phyloP scores from a whole-genome alignment of 164 flowering plant genomes.

The Magnolia sinica region DNA sequence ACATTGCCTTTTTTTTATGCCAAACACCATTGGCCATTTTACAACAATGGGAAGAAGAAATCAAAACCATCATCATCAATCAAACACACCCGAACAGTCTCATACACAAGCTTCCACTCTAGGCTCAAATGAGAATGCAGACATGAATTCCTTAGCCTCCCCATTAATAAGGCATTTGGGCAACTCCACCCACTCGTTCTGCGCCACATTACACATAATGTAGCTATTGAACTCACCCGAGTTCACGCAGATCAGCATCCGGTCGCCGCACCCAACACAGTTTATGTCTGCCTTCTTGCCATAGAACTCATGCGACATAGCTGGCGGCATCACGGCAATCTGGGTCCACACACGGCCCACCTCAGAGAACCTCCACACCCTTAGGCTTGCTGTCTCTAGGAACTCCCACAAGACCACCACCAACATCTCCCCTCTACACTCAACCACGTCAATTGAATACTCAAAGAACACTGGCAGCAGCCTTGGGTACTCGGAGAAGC shows the following conservation, averaged over 20 bases:
- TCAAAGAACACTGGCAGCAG: conserved; percentile 52
- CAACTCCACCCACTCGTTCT: conserved; percentile 54
- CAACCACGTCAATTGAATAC: conserved; percentile 67
- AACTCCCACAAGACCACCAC: conserved; percentile 60
- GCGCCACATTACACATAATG: conserved; percentile 42
- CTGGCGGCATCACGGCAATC: conserved; percentile 60
- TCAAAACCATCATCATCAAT: conserved; percentile 1
- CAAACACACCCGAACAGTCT: conserved; percentile 15
- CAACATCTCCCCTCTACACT: conserved; percentile 49
- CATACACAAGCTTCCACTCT: conserved; percentile 66
- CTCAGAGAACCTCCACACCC: conserved; percentile 59
- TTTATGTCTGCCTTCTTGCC: conserved; percentile 72
- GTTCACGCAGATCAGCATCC: conserved; percentile 50
- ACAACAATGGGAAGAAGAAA: background rate
- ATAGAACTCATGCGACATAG: conserved; percentile 57
- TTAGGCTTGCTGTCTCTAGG: conserved; percentile 55
- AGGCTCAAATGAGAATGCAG: conserved; percentile 71
- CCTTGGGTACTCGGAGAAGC: conserved; percentile 55
- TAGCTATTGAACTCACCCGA: conserved; percentile 34
- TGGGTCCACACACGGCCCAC: conserved; percentile 41
- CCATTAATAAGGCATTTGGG: conserved; percentile 41
- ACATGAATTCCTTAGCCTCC: conserved; percentile 46
- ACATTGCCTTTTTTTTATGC: background rate
- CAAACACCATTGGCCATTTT: background rate
- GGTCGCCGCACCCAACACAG: conserved; percentile 50